Base-by-base conservation (phyloP, 768 basidiomycete genomes). In the Mycena vitilis region DNA sequence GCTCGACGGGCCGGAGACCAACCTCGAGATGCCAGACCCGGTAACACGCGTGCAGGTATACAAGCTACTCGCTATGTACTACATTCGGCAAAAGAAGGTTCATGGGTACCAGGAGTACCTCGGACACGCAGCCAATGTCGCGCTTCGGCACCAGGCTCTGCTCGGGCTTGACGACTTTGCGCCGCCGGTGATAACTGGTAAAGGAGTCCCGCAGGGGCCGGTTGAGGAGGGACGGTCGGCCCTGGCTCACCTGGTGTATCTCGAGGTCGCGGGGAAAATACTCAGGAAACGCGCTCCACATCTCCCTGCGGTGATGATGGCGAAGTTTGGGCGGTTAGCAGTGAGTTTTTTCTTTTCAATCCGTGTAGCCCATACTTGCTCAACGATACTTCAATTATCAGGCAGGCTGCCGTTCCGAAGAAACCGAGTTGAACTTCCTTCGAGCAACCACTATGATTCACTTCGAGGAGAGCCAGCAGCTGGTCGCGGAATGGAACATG, bases 391-490 rank as follows among this genome's bases (percentile, higher is more conserved):
- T 10, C 25, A 59, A 49, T n/a, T n/a, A n/a, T n/a, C n/a, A n/a
- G n/a, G n/a, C n/a, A n/a, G 13, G 20, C 1, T 34, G 20, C 15
- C 23, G 42, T 47, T 4, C 15, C 30, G 22, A n/a, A 48, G 54
- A 61, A 36, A 57, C 15, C 23, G 68, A 65, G 15, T 3, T 65
- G 22, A 65, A 70, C 30, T 65, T 65, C 48, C 20, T 70, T 10
- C 22, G 42, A 10, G 63, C 68, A 9, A 60, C 40, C n/a, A 47
- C 58, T 34, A 37, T 38, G 1, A 23, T 61, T 8, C 44, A 61
- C 22, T 49, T 70, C 1, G 23, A 38, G 0, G 47, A 65, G 16
- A 61, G 45, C 30, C 49, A 62, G 25, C 16, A 61, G 23, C n/a
- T 65, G 16, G 53, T 37, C 15, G 52, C 40, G 22, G 60, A 65